Evolutionary conservation across 1,284 basidiomycete species (phyloP), one percentile per base, ranked within the genome.

Genomic region (Cutaneotrichosporon curvatum): DNA sequence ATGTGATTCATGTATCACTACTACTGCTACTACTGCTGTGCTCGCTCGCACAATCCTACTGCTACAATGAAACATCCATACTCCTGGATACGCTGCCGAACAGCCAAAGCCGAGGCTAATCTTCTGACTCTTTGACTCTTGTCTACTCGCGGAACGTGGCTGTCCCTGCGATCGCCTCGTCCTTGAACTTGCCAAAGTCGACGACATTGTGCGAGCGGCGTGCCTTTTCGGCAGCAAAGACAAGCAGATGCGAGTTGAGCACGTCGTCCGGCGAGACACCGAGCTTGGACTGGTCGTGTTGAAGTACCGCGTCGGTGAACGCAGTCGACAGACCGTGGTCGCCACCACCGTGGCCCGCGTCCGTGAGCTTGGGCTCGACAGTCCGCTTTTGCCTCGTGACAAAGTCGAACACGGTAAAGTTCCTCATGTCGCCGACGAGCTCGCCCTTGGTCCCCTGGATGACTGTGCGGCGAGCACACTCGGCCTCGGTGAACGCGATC

Each of bases 401-500:
- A 70, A 89, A 90, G 71, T 89, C 81, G 25, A 79, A 83, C n/a
- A 85, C 79, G 18, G 80, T 61, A 61, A 85, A 87, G 2, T 73
- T 76, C 16, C 55, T 69, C 85, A 87, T 87, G 67, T 90, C 79
- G 16, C 87, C 87, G 18, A 88, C 75, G 49, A 90, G 81, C 70
- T 90, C 87, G 14, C 86, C 86, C 50, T 84, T 77, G 2, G 81
- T 81, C 57, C 87, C 87, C 65, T 88, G 85, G 61, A 88, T 73
- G 20, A 84, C 78, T 2, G 83, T 83, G 61, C 84, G 80, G 22
- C 86, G 81, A 22, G 82, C 76, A 64, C 86, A 87, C 44, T 87
- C 78, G 35, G 79, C 72, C 33, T 65, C 60, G 18, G 63, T 60
- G 51, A 68, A 64, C 20, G 62, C 62, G 43, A 47, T 78, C 85